These are phyloP conservation scores for Penicillium verrucosum DNA, from an alignment of 2,329 filamentous ascomycete genomes.

Conservation along the genomic window DNA sequence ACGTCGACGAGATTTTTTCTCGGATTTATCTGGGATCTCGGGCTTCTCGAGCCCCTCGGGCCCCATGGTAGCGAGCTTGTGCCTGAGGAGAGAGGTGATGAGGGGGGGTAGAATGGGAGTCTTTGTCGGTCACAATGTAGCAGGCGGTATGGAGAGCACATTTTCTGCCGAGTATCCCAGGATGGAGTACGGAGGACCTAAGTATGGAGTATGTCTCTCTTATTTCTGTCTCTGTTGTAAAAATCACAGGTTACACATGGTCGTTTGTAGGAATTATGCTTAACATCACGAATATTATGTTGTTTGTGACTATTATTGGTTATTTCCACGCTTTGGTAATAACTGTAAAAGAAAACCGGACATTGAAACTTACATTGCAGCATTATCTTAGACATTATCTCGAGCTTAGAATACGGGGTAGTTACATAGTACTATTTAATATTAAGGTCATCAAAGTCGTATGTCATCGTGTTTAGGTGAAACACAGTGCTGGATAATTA, in stretches of 20 bases:
- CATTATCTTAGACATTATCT: background rate
- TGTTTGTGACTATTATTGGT: background rate
- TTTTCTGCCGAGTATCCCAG: background rate
- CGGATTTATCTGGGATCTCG: background rate
- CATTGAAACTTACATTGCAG: background rate
- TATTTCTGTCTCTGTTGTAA: too few relatives aligned
- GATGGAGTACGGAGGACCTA: background rate
- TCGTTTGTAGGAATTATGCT: background rate
- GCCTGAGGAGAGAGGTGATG: background rate
- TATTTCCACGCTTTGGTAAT: too few relatives aligned
- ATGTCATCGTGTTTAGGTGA: background rate
- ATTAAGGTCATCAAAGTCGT: background rate
- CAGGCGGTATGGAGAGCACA: background rate
- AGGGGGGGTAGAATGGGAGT: background rate
- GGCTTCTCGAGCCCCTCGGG: slow-evolving; percentile 2
- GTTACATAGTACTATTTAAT: background rate
- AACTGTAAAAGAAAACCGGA: background rate
- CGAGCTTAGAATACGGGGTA: background rate
- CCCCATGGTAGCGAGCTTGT: slow-evolving; percentile 1
- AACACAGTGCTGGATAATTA: background rate
- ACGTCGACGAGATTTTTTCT: slow-evolving; percentile 3
- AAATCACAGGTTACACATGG: background rate
- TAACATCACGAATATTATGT: background rate
- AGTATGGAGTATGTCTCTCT: background rate
- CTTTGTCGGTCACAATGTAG: background rate